These are phyloP conservation scores for Fusarium redolens DNA, from an alignment of 2,329 filamentous ascomycete genomes.

Conservation along the genomic window DNA sequence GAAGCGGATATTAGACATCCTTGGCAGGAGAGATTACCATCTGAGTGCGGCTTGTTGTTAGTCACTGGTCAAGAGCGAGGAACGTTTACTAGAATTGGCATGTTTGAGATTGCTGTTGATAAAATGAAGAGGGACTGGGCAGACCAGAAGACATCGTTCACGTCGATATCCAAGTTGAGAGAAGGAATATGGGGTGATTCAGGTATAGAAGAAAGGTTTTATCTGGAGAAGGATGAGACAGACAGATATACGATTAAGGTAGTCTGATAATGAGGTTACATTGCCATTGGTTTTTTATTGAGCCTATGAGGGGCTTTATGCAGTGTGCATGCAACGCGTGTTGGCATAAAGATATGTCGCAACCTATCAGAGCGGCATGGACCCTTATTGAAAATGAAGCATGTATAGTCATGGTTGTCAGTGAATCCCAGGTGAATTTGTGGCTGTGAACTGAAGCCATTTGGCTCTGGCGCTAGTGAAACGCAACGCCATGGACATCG, in stretches of 20 bases:
- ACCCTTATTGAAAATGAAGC: accelerated
- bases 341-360: accelerated
- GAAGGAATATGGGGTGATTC: background rate
- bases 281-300: no score
- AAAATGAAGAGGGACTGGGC: background rate
- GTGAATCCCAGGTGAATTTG: background rate
- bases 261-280: background rate
- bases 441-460: background rate
- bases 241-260: background rate
- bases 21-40: background rate
- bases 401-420: accelerated
- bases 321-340: background rate
- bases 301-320: accelerated
- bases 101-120: background rate
- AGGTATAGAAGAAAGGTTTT: background rate
- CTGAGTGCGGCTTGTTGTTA: background rate
- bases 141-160: background rate
- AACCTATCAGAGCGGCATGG: accelerated
- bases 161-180: background rate
- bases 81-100: background rate
- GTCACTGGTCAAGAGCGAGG: background rate
- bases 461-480: background rate
- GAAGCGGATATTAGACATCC: background rate
- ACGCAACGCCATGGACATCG: background rate
- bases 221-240: background rate